Evolutionary conservation across 306 rosid species (phyloP), one percentile per base, ranked within the genome.

Genomic region (Malus fusca): DNA sequence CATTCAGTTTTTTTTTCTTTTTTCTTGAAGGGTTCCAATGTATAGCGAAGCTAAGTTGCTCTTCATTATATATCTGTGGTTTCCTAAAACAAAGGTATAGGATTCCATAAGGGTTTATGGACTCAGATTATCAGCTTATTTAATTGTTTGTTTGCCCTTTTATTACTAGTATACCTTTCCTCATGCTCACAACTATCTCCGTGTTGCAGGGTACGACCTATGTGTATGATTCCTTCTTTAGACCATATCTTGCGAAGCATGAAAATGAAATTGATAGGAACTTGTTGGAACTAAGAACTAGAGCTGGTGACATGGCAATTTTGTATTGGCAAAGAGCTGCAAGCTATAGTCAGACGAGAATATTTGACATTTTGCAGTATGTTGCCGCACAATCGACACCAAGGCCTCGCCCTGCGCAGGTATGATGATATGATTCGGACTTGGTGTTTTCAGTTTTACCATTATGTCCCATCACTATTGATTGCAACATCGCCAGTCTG

Each of bases 11-110:
- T 62, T 69, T 68, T 59, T 48, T 58, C 55, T 69, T 6, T 19
- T 69, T 80, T 88, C 75, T 71, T 81, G 84, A 80, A 93, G 98
- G 98, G 91, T 93, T 78, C 98, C 98, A 11, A 91, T 93, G 98
- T 93, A 93, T 77, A 88, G 96, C 67, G 98, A 93, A 88, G 91
- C 91, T 81, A 93, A 93, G 88, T 75, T 93, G 94, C 89, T 91
- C 37, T 93, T 93, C 88, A 84, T 87, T 56, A 85, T 93, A 83
- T 93, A 93, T 76, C 88, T 93, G 44, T 93, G 98, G 98, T 90
- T 86, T 79, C 97, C 98, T 11, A 91, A 87, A 84, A 91, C 92
- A 59, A 86, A 88, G 96, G 98, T 94, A 89, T 62, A 65, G 48
- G 35, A 68, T 72, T 71, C 26, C 13, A 61, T 56, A 48, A 67